Evolutionary conservation across 805 yeast species (phyloP), one percentile per base, ranked within the genome.

Genomic region (Saccharomycopsis amapae): DNA sequence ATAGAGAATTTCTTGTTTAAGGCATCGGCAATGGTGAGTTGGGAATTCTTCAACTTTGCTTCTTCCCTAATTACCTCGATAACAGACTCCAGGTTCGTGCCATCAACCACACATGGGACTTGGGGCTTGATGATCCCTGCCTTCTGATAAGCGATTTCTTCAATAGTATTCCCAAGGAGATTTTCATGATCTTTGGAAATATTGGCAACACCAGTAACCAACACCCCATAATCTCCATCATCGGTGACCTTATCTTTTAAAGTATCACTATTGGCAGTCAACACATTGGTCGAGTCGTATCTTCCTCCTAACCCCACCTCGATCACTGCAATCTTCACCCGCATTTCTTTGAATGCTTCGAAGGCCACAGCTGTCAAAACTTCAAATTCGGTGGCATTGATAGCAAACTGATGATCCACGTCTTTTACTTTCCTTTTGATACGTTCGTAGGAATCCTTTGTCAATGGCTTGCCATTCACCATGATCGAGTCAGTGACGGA

Each of bases 231-330:
- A 4, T 51, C 50, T 3, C 40, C 19, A 13, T 49, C 45, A 56
- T 47, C 23, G n/a, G n/a, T n/a, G n/a, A n/a, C n/a, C 4, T 50
- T 52, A 4, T 49, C 49, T 6, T 19, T 24, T 17, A 37, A 22
- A 9, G 30, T 7, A 31, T n/a, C 18, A 22, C 10, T 15, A 24
- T 10, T 17, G 22, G 17, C 1, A 6, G 63, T 63, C 1, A 82
- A 60, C 0, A 85, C 85, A 64, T 90, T 90, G 0, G 98, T 90
- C 1, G 97, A 86, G 62, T 90, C 98, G 10, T 78, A 60, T 35
- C 84, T 62, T 0, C 98, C 98, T 2, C 98, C 98, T 5, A 93
- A 66, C 0, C 98, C 98, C 3, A 88, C 97, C 61, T 90, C 98
- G n/a, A 90, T 63, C 1, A 90, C 77, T 0, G 95, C 96, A 45